phyloP scores from a whole-genome alignment of 331 rosid genomes.

The Erythrophleum ivorense region DNA sequence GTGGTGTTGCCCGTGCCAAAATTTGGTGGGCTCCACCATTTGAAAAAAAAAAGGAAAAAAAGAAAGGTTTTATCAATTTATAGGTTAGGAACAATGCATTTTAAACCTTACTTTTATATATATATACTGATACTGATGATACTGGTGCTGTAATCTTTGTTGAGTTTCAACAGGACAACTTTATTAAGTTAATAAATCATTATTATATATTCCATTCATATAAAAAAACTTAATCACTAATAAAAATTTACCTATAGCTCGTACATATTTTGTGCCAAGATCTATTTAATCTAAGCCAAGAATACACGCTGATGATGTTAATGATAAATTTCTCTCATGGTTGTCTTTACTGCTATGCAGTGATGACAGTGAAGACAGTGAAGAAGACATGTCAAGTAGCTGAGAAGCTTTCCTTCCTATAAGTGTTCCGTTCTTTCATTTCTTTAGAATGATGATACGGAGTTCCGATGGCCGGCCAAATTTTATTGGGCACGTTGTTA shows the following conservation, averaged over 20 bases:
- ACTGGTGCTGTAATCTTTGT: neutral
- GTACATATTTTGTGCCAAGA: no score
- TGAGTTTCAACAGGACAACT: neutral
- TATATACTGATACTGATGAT: no score
- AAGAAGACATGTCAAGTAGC: conserved; percentile 61
- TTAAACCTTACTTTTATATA: no score
- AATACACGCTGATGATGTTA: conserved; percentile 6
- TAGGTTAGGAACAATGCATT: no score
- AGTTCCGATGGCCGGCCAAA: conserved; percentile 22
- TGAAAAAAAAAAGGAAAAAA: no score
- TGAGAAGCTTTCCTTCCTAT: conserved; percentile 36
- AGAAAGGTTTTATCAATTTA: no score
- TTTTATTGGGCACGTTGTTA: conserved; percentile 27
- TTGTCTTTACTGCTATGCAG: conserved; percentile 51
- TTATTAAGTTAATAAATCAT: neutral
- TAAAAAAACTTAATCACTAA: neutral
- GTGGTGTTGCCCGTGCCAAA: no score
- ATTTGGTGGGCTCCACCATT: no score
- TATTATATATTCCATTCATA: neutral
- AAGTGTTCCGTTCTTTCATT: conserved; percentile 5
- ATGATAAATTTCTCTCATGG: conserved; percentile 28
- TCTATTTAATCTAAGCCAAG: no score
- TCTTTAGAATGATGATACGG: conserved; percentile 11
- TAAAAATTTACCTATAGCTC: no score
- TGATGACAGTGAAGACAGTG: conserved; percentile 86